Conservation (phyloP, 2,329 filamentous ascomycete species). For the Aspergillus bombycis region DNA sequence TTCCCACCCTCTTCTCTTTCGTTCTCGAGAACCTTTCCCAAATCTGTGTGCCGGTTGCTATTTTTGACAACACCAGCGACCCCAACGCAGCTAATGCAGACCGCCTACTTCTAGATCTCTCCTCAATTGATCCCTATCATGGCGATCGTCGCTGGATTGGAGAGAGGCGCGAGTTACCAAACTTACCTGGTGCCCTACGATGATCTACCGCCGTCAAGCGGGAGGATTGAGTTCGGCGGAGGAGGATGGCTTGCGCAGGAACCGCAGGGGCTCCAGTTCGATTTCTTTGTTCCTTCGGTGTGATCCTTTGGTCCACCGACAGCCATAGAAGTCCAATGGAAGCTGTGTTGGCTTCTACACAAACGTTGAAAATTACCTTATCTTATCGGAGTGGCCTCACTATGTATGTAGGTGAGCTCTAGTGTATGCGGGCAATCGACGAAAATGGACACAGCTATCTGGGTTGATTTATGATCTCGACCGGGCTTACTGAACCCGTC, state of each 20-base stretch:
- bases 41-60: background rate
- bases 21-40: background rate
- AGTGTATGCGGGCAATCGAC: background rate
- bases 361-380: constrained; percentile 3
- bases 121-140: background rate
- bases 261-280: constrained; percentile 18
- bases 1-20: background rate
- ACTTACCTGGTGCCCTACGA: constrained; percentile 11
- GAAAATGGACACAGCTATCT: background rate
- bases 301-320: background rate
- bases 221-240: constrained; percentile 16
- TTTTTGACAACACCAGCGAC: background rate
- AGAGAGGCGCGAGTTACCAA: background rate
- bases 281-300: constrained; percentile 18
- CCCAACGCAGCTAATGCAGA: background rate
- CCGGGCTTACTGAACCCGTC: background rate
- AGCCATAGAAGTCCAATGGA: constrained; percentile 5
- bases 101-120: background rate
- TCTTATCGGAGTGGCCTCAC: background rate
- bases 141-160: background rate
- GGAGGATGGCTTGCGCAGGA: constrained; percentile 28
- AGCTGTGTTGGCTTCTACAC: background rate
- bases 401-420: background rate
- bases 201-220: constrained; percentile 20
- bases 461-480: background rate